phyloP scores from a whole-genome alignment of 2,329 filamentous ascomycete species.

The Ophiocordyceps australis region DNA sequence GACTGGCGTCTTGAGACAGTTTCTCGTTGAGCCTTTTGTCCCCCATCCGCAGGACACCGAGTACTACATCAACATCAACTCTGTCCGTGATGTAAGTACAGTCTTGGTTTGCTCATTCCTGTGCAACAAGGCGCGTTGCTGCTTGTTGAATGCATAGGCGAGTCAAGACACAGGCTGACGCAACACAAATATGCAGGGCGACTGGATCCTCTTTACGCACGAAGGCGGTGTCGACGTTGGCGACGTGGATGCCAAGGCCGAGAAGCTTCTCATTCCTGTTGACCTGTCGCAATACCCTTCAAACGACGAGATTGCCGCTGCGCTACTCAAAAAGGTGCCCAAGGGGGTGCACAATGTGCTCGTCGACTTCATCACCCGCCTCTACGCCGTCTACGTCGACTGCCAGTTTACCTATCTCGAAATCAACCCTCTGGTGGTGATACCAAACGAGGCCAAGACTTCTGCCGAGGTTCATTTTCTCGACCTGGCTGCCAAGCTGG shows the following conservation, averaged over 20 bases:
- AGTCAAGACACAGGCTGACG: no score
- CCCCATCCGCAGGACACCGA: constrained; percentile 90
- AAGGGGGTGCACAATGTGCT: constrained; percentile 94
- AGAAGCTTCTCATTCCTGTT: constrained; percentile 96
- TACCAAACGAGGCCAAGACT: constrained; percentile 82
- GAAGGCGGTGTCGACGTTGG: constrained; percentile 99
- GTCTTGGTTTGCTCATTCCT: no score
- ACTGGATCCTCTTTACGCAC: constrained; percentile 99
- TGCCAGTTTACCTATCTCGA: constrained; percentile 99
- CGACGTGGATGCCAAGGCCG: constrained; percentile 95
- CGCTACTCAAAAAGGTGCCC: constrained; percentile 83
- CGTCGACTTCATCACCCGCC: constrained; percentile 94
- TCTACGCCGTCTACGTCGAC: constrained; percentile 98
- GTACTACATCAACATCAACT: constrained; percentile 99
- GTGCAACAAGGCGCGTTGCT: no score
- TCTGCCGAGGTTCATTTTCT: constrained; percentile 95
- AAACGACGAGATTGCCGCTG: constrained; percentile 77
- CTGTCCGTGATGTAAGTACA: constrained; percentile 97
- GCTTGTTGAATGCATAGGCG: no score
- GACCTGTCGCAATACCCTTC: constrained; percentile 89
- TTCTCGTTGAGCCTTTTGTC: constrained; percentile 96
- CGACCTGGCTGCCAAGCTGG: constrained; percentile 93
- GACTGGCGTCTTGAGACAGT: constrained; percentile 75
- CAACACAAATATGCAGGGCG: constrained; percentile 58
- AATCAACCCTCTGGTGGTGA: constrained; percentile 97